These are phyloP conservation scores for Trichoderma sp. DNA, from an alignment of 2,329 filamentous ascomycete genomes.

Conservation along the genomic window DNA sequence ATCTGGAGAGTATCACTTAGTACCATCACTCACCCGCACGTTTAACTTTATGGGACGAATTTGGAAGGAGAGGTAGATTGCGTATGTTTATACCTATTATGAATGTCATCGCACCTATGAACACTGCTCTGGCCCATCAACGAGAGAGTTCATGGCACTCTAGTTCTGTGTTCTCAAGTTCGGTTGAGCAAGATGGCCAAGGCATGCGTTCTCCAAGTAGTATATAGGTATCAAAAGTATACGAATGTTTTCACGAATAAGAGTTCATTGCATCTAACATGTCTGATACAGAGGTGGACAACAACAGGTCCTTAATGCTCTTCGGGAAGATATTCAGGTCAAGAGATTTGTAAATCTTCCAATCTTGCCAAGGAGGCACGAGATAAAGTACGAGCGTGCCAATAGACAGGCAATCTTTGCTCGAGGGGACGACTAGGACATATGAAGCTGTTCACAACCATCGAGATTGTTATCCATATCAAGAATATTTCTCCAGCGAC, in stretches of 20 bases:
- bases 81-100: background rate
- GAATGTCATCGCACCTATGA: background rate
- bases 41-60: background rate
- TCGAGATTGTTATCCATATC: background rate
- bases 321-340: background rate
- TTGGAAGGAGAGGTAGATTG: background rate
- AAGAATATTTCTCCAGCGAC: background rate
- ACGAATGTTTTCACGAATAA: background rate
- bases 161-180: background rate
- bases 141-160: background rate
- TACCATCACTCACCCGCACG: background rate
- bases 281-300: background rate
- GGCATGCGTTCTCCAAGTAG: too few species aligned
- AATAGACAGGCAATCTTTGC: background rate
- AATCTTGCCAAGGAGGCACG: background rate
- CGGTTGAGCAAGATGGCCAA: too few species aligned
- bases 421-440: background rate
- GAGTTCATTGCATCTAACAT: background rate
- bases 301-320: background rate
- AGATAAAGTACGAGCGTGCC: background rate
- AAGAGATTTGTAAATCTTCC: background rate
- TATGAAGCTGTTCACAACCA: background rate
- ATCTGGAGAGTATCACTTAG: background rate
- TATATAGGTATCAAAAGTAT: background rate
- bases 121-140: background rate